Evolutionary conservation across 345 rosid genomes (phyloP), one percentile per base, ranked within the genome.

Genomic region (Laguncularia racemosa): DNA sequence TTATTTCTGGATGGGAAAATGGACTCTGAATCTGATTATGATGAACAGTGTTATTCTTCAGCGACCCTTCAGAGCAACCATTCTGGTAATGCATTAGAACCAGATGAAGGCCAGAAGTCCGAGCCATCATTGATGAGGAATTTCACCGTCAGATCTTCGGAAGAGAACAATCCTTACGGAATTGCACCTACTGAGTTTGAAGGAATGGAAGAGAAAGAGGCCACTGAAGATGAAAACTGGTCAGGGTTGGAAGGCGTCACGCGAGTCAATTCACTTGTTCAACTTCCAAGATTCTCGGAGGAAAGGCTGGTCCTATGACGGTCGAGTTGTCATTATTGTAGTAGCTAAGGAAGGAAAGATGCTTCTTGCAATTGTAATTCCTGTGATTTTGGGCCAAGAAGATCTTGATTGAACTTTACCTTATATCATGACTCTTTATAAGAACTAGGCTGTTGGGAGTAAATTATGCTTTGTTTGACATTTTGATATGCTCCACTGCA

Each of bases 231-330:
- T 60, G 95, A 90, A 64, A 75, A 82, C 58, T 95, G 99, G 99
- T 82, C 76, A 0, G 93, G 97, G 52, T 73, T 95, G 74, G 97
- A 95, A 77, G 97, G 99, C 2, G 95, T 90, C 40, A 90, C 99
- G 0, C 79, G 99, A 64, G 97, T 95, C 61, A 95, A 95, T 81
- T 95, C 99, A 3, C 89, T 95, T 8, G 96, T 95, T 61, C 97
- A 90, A 56, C 97, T 95, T 68, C 99, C 99, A 4, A 80, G 99
- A 81, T 95, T 95, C 75, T 84, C 88, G 0, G 92, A 65, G 69
- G 96, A 87, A 73, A 75, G 74, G 56, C 83, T 73, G 13, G 60
- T 23, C 66, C 68, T 80, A 28, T 86, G 64, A 61, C 50, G 33
- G 65, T 59, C 21, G 17, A 17, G 14, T 17, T 44, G 49, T 20